phyloP scores from a whole-genome alignment of 306 rosid genomes.

The Glycyrrhiza uralensis region DNA sequence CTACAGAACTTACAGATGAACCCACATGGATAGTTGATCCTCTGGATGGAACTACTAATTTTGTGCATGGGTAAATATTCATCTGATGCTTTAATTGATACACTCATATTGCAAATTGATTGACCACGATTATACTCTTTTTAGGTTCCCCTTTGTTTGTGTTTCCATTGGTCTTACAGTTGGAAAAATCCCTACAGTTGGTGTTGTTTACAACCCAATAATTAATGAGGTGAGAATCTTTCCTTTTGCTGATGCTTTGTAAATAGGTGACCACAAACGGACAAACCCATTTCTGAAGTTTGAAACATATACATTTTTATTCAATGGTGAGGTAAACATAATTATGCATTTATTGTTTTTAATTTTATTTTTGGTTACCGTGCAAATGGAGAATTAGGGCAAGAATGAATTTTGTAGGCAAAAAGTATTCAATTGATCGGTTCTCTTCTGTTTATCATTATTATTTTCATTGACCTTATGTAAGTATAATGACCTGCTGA shows the following conservation, averaged over 20 bases:
- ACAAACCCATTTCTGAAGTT: not conserved
- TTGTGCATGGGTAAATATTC: conserved; percentile 75
- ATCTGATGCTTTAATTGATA: conserved; percentile 17
- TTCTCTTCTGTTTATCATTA: not conserved
- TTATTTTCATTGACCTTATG: not conserved
- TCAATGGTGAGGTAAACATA: not conserved
- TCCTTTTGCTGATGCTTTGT: not conserved
- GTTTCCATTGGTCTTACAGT: conserved; percentile 82
- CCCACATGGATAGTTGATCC: conserved; percentile 99
- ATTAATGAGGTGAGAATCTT: conserved; percentile 70
- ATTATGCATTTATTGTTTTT: not conserved
- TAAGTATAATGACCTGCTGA: conserved; percentile 1
- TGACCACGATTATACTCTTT: conserved; percentile 3
- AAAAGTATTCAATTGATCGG: not conserved
- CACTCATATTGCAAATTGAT: not conserved
- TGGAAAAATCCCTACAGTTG: conserved; percentile 71
- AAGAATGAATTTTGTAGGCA: not conserved
- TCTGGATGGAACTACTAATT: conserved; percentile 88
- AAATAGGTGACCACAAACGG: conserved; percentile 48
- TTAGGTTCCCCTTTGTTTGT: conserved; percentile 81
- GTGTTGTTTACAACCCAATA: conserved; percentile 94
- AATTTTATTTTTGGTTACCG: not conserved
- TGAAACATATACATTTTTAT: not conserved
- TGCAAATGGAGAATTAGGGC: not conserved
- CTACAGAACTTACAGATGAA: conserved; percentile 84